These are phyloP conservation scores for Candolleomyces aberdarensis DNA, from an alignment of 768 basidiomycete species.

Conservation along the genomic window DNA sequence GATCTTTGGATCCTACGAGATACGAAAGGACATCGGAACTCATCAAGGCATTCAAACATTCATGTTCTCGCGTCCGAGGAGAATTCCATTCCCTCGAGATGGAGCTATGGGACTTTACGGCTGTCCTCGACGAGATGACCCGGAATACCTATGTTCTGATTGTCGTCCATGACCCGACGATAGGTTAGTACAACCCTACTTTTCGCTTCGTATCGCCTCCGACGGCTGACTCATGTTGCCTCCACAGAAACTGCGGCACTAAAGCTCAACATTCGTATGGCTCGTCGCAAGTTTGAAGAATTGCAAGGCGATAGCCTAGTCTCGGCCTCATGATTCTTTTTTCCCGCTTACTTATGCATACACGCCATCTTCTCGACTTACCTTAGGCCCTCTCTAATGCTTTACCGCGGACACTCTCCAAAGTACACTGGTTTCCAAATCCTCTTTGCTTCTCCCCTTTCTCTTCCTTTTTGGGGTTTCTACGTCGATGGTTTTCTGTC, in stretches of 20 bases:
- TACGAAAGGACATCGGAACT: slow-evolving; percentile 90
- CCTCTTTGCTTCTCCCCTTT: background rate
- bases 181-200: slow-evolving; percentile 49
- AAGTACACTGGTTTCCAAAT: background rate
- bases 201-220: background rate
- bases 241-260: slow-evolving; percentile 80
- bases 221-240: background rate
- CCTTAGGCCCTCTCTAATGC: slow-evolving; percentile 10
- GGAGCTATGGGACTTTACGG: slow-evolving; percentile 82
- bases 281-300: slow-evolving; percentile 85
- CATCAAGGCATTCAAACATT: slow-evolving; percentile 93
- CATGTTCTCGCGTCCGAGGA: slow-evolving; percentile 80
- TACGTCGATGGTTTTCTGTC: slow-evolving; percentile 1
- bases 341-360: background rate
- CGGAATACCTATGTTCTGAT: slow-evolving; percentile 91
- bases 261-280: slow-evolving; percentile 83
- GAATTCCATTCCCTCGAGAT: slow-evolving; percentile 87
- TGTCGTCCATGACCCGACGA: slow-evolving; percentile 83
- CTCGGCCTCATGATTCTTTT: slow-evolving; percentile 20
- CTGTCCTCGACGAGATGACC: slow-evolving; percentile 90
- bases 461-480: background rate
- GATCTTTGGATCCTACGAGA: slow-evolving; percentile 61
- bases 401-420: background rate
- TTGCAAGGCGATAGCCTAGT: slow-evolving; percentile 71
- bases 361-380: background rate